These are phyloP conservation scores for Lactuca sativa DNA, from an alignment of 129 eudicot species.

Conservation along the genomic window DNA sequence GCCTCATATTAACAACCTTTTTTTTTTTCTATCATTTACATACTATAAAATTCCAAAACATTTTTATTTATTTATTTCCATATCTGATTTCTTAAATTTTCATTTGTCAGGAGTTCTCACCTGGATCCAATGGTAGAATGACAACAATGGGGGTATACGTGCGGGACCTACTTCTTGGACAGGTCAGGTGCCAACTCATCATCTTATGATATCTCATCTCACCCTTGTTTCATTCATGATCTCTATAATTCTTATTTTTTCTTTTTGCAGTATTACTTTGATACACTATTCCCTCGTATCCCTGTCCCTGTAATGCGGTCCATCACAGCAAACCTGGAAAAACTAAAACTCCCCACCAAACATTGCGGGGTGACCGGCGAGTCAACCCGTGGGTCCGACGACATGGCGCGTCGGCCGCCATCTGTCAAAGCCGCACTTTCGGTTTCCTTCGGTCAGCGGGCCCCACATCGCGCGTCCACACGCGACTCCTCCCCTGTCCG, in stretches of 20 bases:
- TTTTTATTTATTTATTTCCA: not conserved
- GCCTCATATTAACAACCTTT: not conserved
- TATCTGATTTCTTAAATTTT: conserved; percentile 4
- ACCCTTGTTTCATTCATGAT: not conserved
- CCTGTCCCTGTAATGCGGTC: conserved; percentile 88
- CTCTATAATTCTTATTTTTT: not conserved
- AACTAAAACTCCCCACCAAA: conserved; percentile 81
- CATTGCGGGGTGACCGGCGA: conserved; percentile 90
- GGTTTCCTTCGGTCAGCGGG: conserved; percentile 99
- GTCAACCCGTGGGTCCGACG: conserved; percentile 80
- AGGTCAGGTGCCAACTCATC: conserved; percentile 61
- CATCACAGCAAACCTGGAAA: conserved; percentile 73
- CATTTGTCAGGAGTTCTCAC: conserved; percentile 77
- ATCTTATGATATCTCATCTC: conserved; percentile 11
- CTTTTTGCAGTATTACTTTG: conserved; percentile 90
- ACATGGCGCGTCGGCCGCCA: conserved; percentile 94
- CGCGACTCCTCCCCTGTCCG: conserved; percentile 98
- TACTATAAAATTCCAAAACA: not conserved
- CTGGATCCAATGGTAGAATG: conserved; percentile 89
- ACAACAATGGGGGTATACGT: conserved; percentile 95
- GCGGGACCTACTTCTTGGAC: conserved; percentile 96
- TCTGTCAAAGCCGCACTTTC: conserved; percentile 97
- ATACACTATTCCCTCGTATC: conserved; percentile 91
- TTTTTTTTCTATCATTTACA: not conserved
- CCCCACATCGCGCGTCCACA: conserved; percentile 99